Evolutionary conservation across 2,329 filamentous ascomycete species (phyloP), one percentile per base, ranked within the genome.

Genomic region (Aspergillus nomiae): DNA sequence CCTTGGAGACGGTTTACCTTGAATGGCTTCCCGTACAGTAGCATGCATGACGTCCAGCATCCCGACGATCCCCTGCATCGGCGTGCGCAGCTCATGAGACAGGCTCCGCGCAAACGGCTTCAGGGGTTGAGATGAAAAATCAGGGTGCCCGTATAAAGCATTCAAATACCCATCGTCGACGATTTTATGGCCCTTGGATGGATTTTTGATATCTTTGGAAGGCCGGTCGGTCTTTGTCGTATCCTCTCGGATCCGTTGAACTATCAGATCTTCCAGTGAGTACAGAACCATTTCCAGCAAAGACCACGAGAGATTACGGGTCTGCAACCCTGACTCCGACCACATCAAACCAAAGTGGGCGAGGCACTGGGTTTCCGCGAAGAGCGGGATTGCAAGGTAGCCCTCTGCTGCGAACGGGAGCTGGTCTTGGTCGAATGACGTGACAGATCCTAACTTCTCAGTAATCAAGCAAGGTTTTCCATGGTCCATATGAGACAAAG

Each of bases 1-100:
- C 57, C 79, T 80, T 7, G 83, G 71, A 63, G 86, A 83, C 11
- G 78, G 76, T 63, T 86, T 83, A 43, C 80, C 82, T 64, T 86
- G 83, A 9, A 88, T 83, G 21, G 87, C 87, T 71, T 91, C 89
- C 62, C 89, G 83, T 2, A 91, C 87, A 2, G 88, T 90, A 3
- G 89, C 87, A 76, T 91, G 88, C 88, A 92, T 91, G 64, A 92
- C 87, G 76, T 92, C 89, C 50, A 92, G 78, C 89, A 91, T 91
- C 8, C 89, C 89, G 16, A 92, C 88, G 8, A 92, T 88, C 48
- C 89, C 89, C 74, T 92, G 89, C 89, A 92, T 91, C 1, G 89
- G 89, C 4, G 89, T 92, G 65, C 89, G 82, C 54, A 92, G 75
- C 72, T 92, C 89, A 68, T 92, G 89, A 0, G 89, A 92, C 36